phyloP scores from a whole-genome alignment of 805 yeast genomes.

The Metschnikowia bowlesiae region DNA sequence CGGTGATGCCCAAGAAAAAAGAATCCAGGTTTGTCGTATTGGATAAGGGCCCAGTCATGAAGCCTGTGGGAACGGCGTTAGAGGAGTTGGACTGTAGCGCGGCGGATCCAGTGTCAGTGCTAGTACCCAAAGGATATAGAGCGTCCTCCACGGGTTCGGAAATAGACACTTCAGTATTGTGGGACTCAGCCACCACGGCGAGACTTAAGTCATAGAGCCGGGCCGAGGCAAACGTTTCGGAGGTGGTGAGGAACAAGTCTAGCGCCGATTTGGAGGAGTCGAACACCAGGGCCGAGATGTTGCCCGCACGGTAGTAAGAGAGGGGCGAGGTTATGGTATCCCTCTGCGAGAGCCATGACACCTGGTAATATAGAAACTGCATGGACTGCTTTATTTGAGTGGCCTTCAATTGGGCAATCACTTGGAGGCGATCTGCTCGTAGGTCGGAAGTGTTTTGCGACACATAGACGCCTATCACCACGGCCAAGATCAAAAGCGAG shows the following conservation, averaged over 20 bases:
- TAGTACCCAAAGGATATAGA: constrained; percentile 49
- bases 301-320: constrained; percentile 66
- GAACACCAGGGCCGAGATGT: constrained; percentile 45
- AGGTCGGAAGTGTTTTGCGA: constrained; percentile 55
- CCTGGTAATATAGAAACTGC: constrained; percentile 61
- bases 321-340: constrained; percentile 59
- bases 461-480: constrained; percentile 71
- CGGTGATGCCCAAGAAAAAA: constrained; percentile 67
- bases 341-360: constrained; percentile 57
- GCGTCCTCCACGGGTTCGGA: constrained; percentile 28
- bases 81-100: constrained; percentile 21
- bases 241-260: constrained; percentile 60
- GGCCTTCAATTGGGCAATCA: constrained; percentile 76
- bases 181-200: constrained; percentile 38
- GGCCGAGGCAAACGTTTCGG: constrained; percentile 60
- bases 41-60: constrained; percentile 60
- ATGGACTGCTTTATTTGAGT: constrained; percentile 72
- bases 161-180: constrained; percentile 25
- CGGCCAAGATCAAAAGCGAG: constrained; percentile 67
- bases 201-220: constrained; percentile 62
- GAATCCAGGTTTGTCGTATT: constrained; percentile 29
- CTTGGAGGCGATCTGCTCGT: constrained; percentile 66
- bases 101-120: constrained; percentile 41
- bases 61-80: constrained; percentile 18
- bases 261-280: constrained; percentile 42